Conservation (phyloP, 2,329 filamentous ascomycete genomes). For the Ophiobolus disseminans region DNA sequence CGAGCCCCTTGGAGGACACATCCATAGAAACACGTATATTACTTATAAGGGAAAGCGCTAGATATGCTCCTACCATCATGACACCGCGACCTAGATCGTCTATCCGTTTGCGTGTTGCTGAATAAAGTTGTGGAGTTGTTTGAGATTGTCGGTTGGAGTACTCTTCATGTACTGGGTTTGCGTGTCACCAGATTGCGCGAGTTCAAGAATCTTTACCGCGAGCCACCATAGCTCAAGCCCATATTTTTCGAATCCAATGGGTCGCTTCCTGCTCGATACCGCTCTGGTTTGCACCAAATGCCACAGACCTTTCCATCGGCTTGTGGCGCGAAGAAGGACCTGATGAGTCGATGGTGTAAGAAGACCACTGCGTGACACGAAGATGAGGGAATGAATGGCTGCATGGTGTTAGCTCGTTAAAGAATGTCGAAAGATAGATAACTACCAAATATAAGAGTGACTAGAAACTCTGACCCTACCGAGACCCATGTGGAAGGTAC, state of each 20-base stretch:
- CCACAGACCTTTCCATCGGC: constrained; percentile 26
- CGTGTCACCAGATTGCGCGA: neutral
- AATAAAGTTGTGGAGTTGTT: too few species aligned
- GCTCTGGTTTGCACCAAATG: constrained; percentile 2
- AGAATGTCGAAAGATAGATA: neutral
- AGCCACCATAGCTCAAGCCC: constrained; percentile 24
- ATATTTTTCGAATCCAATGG: constrained; percentile 20
- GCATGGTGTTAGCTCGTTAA: neutral
- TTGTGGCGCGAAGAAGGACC: constrained; percentile 12
- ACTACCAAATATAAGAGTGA: constrained; percentile 17
- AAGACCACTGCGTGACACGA: constrained; percentile 6
- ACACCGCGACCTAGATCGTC: too few species aligned
- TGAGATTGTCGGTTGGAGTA: too few species aligned
- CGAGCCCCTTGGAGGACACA: too few species aligned
- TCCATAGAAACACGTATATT: too few species aligned
- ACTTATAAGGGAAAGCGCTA: too few species aligned
- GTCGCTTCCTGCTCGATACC: neutral
- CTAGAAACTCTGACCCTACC: constrained; percentile 9
- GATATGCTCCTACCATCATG: too few species aligned
- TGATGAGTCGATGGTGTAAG: constrained; percentile 2
- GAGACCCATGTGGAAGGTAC: neutral
- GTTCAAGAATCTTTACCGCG: constrained; percentile 12
- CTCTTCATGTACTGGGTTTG: too few species aligned
- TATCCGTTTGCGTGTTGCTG: too few species aligned
- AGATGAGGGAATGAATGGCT: constrained; percentile 16